Evolutionary conservation across 495 filamentous ascomycete species (phyloP), one percentile per base, ranked within the genome.

Genomic region (Aspergillus carlsbadensis): DNA sequence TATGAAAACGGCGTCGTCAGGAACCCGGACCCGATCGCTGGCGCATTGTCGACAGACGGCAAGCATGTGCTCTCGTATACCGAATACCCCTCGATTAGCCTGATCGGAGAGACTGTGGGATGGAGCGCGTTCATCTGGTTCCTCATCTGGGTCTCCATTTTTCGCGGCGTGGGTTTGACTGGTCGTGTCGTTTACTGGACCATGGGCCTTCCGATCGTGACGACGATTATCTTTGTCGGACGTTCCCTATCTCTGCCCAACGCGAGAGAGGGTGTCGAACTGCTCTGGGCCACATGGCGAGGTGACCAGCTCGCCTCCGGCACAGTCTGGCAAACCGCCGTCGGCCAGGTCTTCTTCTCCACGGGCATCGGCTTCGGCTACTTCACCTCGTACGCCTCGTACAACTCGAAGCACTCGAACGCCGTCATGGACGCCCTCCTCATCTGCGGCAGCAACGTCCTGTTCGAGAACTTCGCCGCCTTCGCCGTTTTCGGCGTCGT

Each of bases 121-220:
- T 76, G 72, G 72, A 67, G 59, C 40, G 65, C 62, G 10, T 74
- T 74, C 26, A 69, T 69, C 41, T 74, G 70, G 71, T 72, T 74
- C 47, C 46, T 72, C 3, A 67, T 72, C 43, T 74, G 68, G 69
- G 33, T 74, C 17, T 74, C 60, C 17, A 74, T 72, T 33, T 74
- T 74, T 57, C 63, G 65, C 24, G 71, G 71, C 20, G 70, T 73
- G 1, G 71, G 71, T 5, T 29, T 71, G 52, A 76, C 72, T 3
- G 72, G 72, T 14, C 71, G 72, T 2, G 72, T 73, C 33, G 71
- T 73, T 1, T 76, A 76, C 62, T 73, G 70, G 55, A 76, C 72
- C 20, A 75, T 76, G 72, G 72, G 70, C 14, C 55, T 76, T n/a
- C 72, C 72, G 3, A 73, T 76, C 34, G 61, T 73, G 52, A 68